phyloP scores from a whole-genome alignment of 352 stramenopile genomes.

The Phytophthora capsici region DNA sequence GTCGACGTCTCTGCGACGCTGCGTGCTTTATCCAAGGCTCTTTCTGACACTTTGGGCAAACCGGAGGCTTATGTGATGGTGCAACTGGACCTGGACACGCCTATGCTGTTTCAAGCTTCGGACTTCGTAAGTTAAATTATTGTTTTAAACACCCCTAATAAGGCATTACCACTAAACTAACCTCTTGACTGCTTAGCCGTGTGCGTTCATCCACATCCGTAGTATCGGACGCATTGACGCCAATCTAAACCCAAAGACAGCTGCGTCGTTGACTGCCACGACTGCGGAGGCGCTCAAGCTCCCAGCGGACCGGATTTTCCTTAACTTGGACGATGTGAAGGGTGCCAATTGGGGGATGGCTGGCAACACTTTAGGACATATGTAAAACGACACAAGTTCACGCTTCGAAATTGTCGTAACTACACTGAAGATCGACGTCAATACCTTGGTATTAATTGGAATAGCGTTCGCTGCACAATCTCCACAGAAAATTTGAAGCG shows the following conservation, averaged over 20 bases:
- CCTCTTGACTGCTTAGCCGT: conserved; percentile 25
- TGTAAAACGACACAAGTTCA: no score
- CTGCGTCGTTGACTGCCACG: conserved; percentile 29
- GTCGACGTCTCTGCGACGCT: conserved; percentile 10
- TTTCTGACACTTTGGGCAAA: conserved; percentile 39
- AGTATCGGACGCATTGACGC: conserved; percentile 44
- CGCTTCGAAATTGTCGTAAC: no score
- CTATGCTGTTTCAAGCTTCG: conserved; percentile 37
- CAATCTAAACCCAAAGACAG: conserved; percentile 42
- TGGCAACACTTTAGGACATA: background rate
- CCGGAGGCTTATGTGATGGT: conserved; percentile 47
- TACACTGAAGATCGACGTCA: no score
- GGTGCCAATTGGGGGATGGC: conserved; percentile 37
- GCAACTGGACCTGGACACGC: conserved; percentile 40
- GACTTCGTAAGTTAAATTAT: conserved; percentile 24
- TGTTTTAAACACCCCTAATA: background rate
- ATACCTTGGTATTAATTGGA: no score
- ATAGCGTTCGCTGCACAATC: no score
- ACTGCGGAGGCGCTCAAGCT: conserved; percentile 34
- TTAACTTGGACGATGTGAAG: conserved; percentile 47
- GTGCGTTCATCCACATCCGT: conserved; percentile 44
- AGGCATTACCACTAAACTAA: background rate
- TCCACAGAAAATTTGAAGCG: no score
- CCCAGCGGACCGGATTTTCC: conserved; percentile 40
- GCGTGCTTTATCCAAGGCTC: conserved; percentile 44